phyloP scores from a whole-genome alignment of 2,329 filamentous ascomycete species.

The Coniochaeta ligniaria region DNA sequence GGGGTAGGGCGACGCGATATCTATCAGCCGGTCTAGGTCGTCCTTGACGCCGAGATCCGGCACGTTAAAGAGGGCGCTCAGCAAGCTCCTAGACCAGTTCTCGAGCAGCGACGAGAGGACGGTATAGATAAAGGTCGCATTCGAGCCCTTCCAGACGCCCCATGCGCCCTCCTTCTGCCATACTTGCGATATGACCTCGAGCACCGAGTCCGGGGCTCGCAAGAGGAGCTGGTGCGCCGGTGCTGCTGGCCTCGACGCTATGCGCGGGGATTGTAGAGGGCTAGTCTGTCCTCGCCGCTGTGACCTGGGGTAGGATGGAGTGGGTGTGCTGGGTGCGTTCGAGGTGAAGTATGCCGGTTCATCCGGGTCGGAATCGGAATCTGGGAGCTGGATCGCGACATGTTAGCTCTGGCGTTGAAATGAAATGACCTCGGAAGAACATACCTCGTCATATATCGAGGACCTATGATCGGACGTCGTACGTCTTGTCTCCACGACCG shows the following conservation, averaged over 20 bases:
- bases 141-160: constrained; percentile 92
- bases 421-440: constrained; percentile 9
- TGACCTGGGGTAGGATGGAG: constrained; percentile 30
- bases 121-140: constrained; percentile 86
- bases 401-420: not conserved
- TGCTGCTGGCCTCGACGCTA: constrained; percentile 25
- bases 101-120: constrained; percentile 81
- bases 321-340: constrained; percentile 46
- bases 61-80: constrained; percentile 86
- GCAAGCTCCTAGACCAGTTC: constrained; percentile 82
- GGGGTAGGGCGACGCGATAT: constrained; percentile 71
- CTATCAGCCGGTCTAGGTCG: constrained; percentile 67
- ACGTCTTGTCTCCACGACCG: constrained; percentile 22
- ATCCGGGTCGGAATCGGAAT: constrained; percentile 65
- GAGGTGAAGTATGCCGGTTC: constrained; percentile 83
- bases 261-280: constrained; percentile 22
- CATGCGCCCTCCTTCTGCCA: constrained; percentile 86
- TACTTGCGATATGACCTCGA: constrained; percentile 79
- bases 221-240: constrained; percentile 60
- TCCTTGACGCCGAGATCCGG: constrained; percentile 74
- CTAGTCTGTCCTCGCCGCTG: constrained; percentile 23
- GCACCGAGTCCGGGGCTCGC: constrained; percentile 69
- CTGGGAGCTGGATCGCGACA: constrained; percentile 32
- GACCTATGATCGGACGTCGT: constrained; percentile 12
- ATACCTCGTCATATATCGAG: constrained; percentile 17